A percentile compares a stretch with the other conserved stretches of the same genome.
These are phyloP conservation scores for Blastomyces parvus DNA, from an alignment of 2,329 filamentous ascomycete species.

Conservation along the genomic window DNA sequence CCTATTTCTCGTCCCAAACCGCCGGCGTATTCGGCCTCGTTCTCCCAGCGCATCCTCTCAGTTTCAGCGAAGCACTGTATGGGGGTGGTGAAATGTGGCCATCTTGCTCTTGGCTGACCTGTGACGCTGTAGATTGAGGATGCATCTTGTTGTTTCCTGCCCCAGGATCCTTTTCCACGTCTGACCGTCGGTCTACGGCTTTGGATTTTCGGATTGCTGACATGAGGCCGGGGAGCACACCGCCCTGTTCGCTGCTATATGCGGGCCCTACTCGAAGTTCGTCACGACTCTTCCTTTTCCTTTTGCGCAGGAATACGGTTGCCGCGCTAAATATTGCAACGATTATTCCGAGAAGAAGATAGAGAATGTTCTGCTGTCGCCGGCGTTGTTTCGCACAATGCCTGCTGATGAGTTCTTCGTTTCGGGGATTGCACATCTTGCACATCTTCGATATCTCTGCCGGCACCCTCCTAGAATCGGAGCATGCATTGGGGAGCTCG, in stretches of 20 bases:
- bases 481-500: conserved; percentile 8
- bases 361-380: background rate
- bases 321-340: background rate
- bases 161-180: background rate
- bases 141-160: background rate
- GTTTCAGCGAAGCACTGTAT: background rate
- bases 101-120: background rate
- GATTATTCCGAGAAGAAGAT: background rate
- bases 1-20: background rate
- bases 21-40: background rate
- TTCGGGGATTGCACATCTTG: conserved; percentile 13
- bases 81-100: background rate
- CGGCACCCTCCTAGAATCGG: background rate
- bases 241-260: background rate
- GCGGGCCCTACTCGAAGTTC: background rate
- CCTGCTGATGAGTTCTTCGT: conserved; percentile 10
- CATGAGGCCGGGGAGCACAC: background rate
- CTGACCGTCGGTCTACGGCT: background rate
- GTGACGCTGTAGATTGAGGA: too few relatives aligned
- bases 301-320: background rate
- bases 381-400: background rate
- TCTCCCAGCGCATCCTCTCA: background rate
- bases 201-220: background rate
- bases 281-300: background rate
- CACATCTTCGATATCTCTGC: conserved; percentile 8